Percentiles rank a stretch among this genome's conserved stretches.
These are phyloP conservation scores for Parafenestella ontariensis DNA, from an alignment of 2,329 filamentous ascomycete species.

Conservation along the genomic window DNA sequence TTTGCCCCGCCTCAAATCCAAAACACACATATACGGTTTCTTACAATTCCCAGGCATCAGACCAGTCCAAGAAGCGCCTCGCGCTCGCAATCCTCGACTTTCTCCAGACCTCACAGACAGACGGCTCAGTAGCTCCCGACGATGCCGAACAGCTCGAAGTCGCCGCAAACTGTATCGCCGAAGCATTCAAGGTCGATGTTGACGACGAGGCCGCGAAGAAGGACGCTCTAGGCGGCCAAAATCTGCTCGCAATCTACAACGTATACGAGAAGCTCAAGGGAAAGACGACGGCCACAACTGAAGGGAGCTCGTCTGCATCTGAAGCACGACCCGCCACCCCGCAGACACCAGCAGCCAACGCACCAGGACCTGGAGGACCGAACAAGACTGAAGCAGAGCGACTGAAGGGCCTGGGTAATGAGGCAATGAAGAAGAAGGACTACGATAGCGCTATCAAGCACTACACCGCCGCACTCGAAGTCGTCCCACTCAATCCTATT, in stretches of 20 bases:
- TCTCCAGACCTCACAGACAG: slow-evolving; percentile 80
- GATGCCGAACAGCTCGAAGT: slow-evolving; percentile 95
- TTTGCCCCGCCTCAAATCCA: slow-evolving; percentile 17
- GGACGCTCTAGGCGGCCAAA: slow-evolving; percentile 83
- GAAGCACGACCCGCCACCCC: slow-evolving; percentile 52
- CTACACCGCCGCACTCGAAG: slow-evolving; percentile 84
- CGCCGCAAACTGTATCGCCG: slow-evolving; percentile 90
- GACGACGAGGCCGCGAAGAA: slow-evolving; percentile 73
- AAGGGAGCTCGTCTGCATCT: slow-evolving; percentile 51
- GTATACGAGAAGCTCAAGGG: slow-evolving; percentile 95
- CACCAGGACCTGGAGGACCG: slow-evolving; percentile 52
- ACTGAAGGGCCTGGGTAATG: slow-evolving; percentile 90
- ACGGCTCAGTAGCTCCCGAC: slow-evolving; percentile 86
- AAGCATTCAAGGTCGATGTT: slow-evolving; percentile 95
- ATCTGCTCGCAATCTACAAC: slow-evolving; percentile 87
- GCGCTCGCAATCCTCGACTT: slow-evolving; percentile 98
- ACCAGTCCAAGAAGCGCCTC: slow-evolving; percentile 77
- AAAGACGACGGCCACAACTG: slow-evolving; percentile 59
- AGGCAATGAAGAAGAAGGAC: slow-evolving; percentile 94
- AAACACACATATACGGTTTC: slow-evolving; percentile 9
- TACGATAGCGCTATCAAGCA: slow-evolving; percentile 81
- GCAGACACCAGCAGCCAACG: slow-evolving; percentile 39
- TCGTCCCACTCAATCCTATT: slow-evolving; percentile 87
- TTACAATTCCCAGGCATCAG: slow-evolving; percentile 44
- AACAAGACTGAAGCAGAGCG: slow-evolving; percentile 82